phyloP scores from a whole-genome alignment of 176 grass and related monocot genomes.

The Raddia distichophylla region DNA sequence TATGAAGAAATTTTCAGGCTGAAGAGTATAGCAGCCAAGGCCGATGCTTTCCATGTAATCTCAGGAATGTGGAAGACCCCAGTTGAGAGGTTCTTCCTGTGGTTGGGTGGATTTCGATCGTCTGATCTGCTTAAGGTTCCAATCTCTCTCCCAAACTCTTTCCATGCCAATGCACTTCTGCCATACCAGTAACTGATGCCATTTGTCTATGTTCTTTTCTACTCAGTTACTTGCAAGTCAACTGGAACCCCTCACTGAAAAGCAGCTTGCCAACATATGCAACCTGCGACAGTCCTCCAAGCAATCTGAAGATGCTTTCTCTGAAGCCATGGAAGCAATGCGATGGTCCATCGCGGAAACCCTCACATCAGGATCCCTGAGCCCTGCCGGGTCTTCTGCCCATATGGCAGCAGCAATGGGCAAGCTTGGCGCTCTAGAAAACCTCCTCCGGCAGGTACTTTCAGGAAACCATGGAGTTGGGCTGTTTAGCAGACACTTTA shows the following conservation, averaged over 20 bases:
- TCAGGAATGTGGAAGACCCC: conserved; percentile 70
- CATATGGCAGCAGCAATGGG: conserved; percentile 52
- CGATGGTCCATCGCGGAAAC: conserved; percentile 47
- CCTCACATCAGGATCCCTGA: conserved; percentile 33
- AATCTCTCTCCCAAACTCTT: neutral
- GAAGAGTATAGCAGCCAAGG: conserved; percentile 52
- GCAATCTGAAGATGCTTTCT: conserved; percentile 46
- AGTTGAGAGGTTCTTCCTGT: conserved; percentile 65
- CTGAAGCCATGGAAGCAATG: conserved; percentile 42
- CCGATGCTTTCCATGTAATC: conserved; percentile 59
- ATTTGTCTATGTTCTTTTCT: no score
- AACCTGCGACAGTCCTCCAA: conserved; percentile 51
- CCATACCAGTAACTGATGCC: neutral
- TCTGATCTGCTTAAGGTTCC: conserved; percentile 66
- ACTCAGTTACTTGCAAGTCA: conserved; percentile 52
- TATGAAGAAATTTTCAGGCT: conserved; percentile 57
- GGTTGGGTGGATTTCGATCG: conserved; percentile 57
- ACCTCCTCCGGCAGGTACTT: conserved; percentile 50
- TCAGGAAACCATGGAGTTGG: neutral
- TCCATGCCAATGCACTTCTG: neutral
- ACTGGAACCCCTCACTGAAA: conserved; percentile 66
- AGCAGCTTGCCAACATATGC: conserved; percentile 48
- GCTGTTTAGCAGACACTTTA: no score
- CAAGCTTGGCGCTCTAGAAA: conserved; percentile 49
- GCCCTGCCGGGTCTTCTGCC: conserved; percentile 27